Evolutionary conservation across 441 rosid genomes (phyloP).

Genomic region (Viola pubescens): DNA sequence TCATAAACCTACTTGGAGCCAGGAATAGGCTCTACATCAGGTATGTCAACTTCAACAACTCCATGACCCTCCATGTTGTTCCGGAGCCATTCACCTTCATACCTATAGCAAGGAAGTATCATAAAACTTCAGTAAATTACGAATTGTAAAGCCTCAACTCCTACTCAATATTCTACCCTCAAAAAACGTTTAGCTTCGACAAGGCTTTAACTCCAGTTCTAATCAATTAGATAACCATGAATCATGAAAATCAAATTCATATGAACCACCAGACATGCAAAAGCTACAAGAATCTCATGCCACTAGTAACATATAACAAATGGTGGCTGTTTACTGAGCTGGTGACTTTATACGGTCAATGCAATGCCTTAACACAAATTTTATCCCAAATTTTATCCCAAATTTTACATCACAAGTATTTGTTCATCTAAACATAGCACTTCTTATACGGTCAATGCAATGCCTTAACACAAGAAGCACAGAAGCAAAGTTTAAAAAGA

Average conservation of each 20-base stretch:
- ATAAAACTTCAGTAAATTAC: background rate
- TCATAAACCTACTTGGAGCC: conserved; percentile 63
- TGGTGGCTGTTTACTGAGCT: background rate
- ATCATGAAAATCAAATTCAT: background rate
- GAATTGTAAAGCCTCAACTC: background rate
- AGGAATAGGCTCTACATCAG: conserved; percentile 78
- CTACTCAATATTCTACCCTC: too few species aligned
- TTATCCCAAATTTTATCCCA: background rate
- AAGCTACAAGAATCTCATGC: background rate
- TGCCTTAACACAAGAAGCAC: background rate
- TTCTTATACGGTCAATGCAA: too few species aligned
- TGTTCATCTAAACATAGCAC: too few species aligned
- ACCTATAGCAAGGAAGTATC: conserved; percentile 32
- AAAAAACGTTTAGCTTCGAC: too few species aligned
- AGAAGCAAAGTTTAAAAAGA: background rate
- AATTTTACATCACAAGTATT: too few species aligned
- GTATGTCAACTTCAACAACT: conserved; percentile 80
- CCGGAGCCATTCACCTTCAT: conserved; percentile 94
- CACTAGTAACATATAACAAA: background rate
- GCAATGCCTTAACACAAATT: too few species aligned
- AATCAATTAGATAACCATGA: background rate
- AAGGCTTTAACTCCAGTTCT: too few species aligned
- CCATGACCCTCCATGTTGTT: conserved; percentile 86
- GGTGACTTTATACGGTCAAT: too few species aligned
- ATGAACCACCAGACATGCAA: background rate